phyloP scores from a whole-genome alignment of 441 rosid genomes.

The Bocquillonia castaneifolia region DNA sequence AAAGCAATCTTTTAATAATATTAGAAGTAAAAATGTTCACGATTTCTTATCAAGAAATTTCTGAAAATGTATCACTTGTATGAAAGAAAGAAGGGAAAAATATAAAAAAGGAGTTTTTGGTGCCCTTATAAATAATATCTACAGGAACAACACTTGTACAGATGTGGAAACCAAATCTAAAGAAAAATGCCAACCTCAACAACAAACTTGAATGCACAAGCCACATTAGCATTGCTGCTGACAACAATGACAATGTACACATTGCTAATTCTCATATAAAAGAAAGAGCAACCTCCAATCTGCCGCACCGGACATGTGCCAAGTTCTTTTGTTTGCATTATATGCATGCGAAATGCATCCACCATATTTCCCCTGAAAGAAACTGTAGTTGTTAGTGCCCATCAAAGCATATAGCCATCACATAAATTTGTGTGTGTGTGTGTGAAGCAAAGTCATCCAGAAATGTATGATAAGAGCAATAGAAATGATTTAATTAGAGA shows the following conservation, averaged over 20 bases:
- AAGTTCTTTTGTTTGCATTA: slow-evolving; percentile 94
- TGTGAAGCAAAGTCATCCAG: neutral
- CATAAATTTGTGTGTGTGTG: too few species aligned
- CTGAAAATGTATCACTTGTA: neutral
- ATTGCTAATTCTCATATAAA: slow-evolving; percentile 94
- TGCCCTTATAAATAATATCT: neutral
- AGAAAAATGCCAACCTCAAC: slow-evolving; percentile 53
- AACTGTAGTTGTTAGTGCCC: neutral
- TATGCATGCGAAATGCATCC: slow-evolving; percentile 93
- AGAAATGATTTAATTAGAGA: neutral
- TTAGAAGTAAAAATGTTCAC: neutral
- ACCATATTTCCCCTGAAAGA: slow-evolving; percentile 85
- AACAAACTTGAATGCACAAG: slow-evolving; percentile 95
- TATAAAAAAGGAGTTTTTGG: neutral
- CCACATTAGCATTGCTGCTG: slow-evolving; percentile 93
- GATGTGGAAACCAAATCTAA: neutral
- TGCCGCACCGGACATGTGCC: slow-evolving; percentile 95
- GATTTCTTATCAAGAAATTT: neutral
- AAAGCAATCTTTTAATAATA: neutral
- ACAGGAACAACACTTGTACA: neutral
- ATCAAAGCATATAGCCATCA: slow-evolving; percentile 7
- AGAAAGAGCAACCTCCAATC: slow-evolving; percentile 95
- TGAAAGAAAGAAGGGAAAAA: neutral
- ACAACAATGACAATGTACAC: slow-evolving; percentile 94
- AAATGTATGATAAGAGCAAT: neutral